Evolutionary conservation across 768 basidiomycete genomes (phyloP).

Genomic region (Tulasnella calospora): DNA sequence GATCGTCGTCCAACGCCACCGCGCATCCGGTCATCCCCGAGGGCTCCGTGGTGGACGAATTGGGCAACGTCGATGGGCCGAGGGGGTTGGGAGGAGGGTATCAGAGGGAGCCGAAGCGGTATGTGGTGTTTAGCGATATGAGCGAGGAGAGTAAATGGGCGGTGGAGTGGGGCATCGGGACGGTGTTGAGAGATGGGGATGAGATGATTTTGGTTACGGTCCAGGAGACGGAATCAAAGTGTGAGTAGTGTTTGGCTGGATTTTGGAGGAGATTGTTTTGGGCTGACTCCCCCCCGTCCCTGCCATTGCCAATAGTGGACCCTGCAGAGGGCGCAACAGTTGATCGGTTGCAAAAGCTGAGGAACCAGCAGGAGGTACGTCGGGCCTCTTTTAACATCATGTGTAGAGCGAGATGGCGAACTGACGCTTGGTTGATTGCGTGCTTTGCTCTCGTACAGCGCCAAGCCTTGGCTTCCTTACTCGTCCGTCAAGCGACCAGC

Average conservation of each 20-base stretch:
- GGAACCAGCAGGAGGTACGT: slow-evolving; percentile 85
- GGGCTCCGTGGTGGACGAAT: slow-evolving; percentile 33
- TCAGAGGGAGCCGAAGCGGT: slow-evolving; percentile 57
- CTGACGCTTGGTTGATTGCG: neutral
- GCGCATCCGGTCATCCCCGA: slow-evolving; percentile 39
- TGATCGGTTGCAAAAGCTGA: slow-evolving; percentile 72
- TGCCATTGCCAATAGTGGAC: slow-evolving; percentile 47
- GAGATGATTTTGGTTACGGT: slow-evolving; percentile 88
- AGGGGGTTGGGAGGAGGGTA: neutral
- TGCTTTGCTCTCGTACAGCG: slow-evolving; percentile 47
- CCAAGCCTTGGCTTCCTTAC: slow-evolving; percentile 81
- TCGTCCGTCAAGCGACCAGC: slow-evolving; percentile 82
- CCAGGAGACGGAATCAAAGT: slow-evolving; percentile 86
- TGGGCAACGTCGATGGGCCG: neutral
- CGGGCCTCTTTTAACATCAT: neutral
- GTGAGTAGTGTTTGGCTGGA: slow-evolving; percentile 42
- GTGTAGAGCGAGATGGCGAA: neutral
- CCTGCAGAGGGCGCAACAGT: slow-evolving; percentile 57
- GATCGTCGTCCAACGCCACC: neutral
- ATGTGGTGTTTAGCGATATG: slow-evolving; percentile 90
- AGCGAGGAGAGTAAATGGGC: slow-evolving; percentile 93
- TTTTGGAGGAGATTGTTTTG: neutral
- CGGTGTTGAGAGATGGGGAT: slow-evolving; percentile 90
- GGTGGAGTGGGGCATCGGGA: slow-evolving; percentile 97
- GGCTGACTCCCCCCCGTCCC: no score